Conservation (phyloP, 2,329 filamentous ascomycete species). For the Ophiocordyceps camponoti-floridani region DNA sequence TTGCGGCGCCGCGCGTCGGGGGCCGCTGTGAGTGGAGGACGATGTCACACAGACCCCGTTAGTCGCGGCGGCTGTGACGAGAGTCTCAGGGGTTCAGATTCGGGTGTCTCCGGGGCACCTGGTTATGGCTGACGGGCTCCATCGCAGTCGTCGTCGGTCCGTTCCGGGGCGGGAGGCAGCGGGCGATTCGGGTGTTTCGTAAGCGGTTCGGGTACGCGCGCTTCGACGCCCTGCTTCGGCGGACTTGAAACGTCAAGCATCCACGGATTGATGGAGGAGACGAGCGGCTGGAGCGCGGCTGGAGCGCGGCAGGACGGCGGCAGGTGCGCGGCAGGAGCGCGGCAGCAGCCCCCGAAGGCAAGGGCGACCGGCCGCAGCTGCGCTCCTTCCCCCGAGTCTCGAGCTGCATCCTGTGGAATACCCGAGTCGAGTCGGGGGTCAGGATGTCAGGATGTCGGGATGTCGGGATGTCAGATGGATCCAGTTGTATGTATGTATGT, state of each 20-base stretch:
- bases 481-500: too few relatives aligned
- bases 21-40: slow-evolving; percentile 1
- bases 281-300: background rate
- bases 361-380: background rate
- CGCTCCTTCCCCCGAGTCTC: too few relatives aligned
- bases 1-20: slow-evolving; percentile 25
- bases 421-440: too few relatives aligned
- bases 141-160: too few relatives aligned
- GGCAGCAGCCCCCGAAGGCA: background rate
- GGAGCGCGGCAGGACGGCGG: background rate
- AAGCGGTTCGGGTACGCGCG: background rate
- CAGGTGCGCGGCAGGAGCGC: background rate
- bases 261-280: background rate
- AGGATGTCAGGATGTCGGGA: too few relatives aligned
- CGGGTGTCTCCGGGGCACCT: too few relatives aligned
- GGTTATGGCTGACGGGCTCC: too few relatives aligned
- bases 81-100: too few relatives aligned
- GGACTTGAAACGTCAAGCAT: background rate
- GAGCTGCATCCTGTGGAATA: too few relatives aligned
- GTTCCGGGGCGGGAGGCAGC: too few relatives aligned
- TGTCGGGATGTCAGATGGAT: too few relatives aligned
- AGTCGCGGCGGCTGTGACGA: background rate
- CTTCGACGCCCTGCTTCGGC: background rate
- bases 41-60: background rate
- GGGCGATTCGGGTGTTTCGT: too few relatives aligned